These are phyloP conservation scores for Vinca minor DNA, from an alignment of 257 asterid genomes.

Conservation along the genomic window DNA sequence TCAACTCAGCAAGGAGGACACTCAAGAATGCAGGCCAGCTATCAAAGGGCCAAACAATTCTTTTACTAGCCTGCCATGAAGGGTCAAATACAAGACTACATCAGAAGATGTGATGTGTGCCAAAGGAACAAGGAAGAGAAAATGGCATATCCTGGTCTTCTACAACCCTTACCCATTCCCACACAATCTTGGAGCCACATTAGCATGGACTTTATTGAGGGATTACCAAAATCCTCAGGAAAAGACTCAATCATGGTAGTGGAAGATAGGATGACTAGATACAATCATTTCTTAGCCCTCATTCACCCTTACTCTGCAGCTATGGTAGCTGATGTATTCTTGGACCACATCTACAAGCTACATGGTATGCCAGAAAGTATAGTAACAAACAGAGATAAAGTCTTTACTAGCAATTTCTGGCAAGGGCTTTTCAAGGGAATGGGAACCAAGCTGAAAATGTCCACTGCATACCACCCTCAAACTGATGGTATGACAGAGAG, in stretches of 20 bases:
- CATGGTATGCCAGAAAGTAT: no score
- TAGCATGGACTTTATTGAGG: neutral
- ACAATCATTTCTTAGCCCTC: neutral
- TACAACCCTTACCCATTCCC: neutral
- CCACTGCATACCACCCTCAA: no score
- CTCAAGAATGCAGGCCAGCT: neutral
- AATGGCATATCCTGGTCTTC: neutral
- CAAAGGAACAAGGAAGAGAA: neutral
- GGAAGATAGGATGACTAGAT: no score
- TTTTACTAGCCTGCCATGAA: neutral
- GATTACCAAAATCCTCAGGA: neutral
- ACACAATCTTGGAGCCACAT: neutral
- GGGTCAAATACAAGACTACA: neutral
- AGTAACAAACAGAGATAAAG: no score
- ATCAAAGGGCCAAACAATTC: neutral
- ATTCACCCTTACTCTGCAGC: neutral
- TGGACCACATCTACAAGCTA: neutral
- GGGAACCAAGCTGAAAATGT: no score
- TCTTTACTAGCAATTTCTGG: no score
- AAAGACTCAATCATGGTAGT: neutral
- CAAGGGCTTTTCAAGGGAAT: no score
- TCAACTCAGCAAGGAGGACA: neutral
- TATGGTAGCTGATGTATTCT: neutral
- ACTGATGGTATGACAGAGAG: no score
- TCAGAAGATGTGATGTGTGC: neutral